These are phyloP conservation scores for Gelatoporia subvermispora DNA, from an alignment of 768 basidiomycete genomes.

Conservation along the genomic window DNA sequence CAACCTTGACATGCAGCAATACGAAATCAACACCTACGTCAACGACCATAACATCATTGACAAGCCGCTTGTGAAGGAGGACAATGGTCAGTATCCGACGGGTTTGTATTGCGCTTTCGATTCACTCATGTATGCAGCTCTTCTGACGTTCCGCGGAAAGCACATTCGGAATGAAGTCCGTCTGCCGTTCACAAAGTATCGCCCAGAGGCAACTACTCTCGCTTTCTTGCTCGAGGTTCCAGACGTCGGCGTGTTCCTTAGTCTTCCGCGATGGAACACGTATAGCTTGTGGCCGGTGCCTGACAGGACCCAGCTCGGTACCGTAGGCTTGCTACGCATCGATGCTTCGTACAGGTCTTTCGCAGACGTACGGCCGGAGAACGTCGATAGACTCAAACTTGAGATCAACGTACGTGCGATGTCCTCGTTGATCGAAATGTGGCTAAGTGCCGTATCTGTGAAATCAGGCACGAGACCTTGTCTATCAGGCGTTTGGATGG, in stretches of 20 bases:
- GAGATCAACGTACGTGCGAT: constrained; percentile 48
- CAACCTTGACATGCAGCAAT: constrained; percentile 69
- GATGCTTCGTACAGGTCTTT: constrained; percentile 75
- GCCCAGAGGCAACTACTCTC: constrained; percentile 63
- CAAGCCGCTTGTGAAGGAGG: constrained; percentile 73
- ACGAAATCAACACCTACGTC: constrained; percentile 72
- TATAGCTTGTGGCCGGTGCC: constrained; percentile 62
- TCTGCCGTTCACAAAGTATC: constrained; percentile 68
- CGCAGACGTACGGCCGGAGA: constrained; percentile 56
- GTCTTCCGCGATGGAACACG: constrained; percentile 88
- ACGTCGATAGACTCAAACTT: constrained; percentile 75
- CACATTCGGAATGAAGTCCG: constrained; percentile 44
- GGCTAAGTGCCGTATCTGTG: background rate
- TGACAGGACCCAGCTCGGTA: constrained; percentile 58
- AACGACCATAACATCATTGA: constrained; percentile 98
- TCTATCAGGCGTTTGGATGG: constrained; percentile 81
- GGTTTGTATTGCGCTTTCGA: constrained; percentile 6
- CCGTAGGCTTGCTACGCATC: constrained; percentile 49
- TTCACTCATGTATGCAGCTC: constrained; percentile 40
- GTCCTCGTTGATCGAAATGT: background rate
- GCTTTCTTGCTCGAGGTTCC: constrained; percentile 61
- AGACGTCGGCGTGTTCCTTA: constrained; percentile 52
- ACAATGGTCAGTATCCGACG: constrained; percentile 57
- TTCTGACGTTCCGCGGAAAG: constrained; percentile 63
- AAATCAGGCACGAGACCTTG: constrained; percentile 43